These are phyloP conservation scores for Petunia secreta DNA, from an alignment of 257 asterid species.

Conservation along the genomic window DNA sequence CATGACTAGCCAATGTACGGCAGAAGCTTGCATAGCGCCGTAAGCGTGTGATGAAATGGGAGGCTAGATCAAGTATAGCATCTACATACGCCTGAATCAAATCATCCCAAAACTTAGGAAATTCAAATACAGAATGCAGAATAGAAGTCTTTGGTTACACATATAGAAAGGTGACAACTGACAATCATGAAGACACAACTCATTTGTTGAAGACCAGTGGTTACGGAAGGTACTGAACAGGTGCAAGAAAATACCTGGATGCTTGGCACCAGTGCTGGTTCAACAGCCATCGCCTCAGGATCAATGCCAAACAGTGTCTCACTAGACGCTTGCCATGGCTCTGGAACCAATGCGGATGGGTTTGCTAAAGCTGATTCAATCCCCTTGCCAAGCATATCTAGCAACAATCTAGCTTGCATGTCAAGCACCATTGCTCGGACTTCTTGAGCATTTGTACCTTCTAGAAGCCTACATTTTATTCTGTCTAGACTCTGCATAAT, in stretches of 20 bases:
- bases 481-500: constrained; percentile 90
- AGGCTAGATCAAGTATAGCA: constrained; percentile 97
- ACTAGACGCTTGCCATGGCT: constrained; percentile 96
- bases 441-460: constrained; percentile 98
- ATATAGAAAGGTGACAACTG: constrained; percentile 19
- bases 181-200: constrained; percentile 9
- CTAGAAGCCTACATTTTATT: constrained; percentile 96
- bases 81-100: constrained; percentile 88
- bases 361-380: constrained; percentile 91
- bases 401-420: constrained; percentile 95
- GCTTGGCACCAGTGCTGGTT: constrained; percentile 78
- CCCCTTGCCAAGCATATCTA: constrained; percentile 99
- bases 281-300: constrained; percentile 94
- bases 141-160: constrained; percentile 6
- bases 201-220: not conserved
- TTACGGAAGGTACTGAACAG: not conserved
- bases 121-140: constrained; percentile 11
- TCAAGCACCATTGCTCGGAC: constrained; percentile 99
- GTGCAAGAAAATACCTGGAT: constrained; percentile 66
- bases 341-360: constrained; percentile 92
- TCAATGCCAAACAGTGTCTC: constrained; percentile 75
- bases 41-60: constrained; percentile 95
- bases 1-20: constrained; percentile 97
- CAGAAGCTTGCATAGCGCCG: constrained; percentile 99
- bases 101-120: constrained; percentile 34